Evolutionary conservation across 2,329 filamentous ascomycete genomes (phyloP).

Genomic region (Cytospora paraplurivora): DNA sequence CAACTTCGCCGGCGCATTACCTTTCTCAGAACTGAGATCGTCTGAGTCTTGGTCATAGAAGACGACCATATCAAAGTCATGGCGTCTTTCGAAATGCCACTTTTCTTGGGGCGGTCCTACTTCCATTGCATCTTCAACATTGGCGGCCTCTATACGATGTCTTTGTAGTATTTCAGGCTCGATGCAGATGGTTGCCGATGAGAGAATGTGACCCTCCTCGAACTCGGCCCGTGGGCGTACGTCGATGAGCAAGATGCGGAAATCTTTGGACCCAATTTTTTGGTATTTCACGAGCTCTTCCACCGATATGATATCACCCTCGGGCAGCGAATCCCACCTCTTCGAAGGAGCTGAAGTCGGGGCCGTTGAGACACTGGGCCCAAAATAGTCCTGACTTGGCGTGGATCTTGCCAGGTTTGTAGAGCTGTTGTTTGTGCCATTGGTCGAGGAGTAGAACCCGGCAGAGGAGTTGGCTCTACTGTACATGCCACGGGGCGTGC

Average conservation of each 20-base stretch:
- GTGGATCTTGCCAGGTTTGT: slow-evolving; percentile 33
- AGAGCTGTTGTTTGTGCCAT: slow-evolving; percentile 28
- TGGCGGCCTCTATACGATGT: slow-evolving; percentile 63
- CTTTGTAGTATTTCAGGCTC: slow-evolving; percentile 76
- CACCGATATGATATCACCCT: slow-evolving; percentile 62
- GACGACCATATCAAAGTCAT: slow-evolving; percentile 83
- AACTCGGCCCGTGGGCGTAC: slow-evolving; percentile 78
- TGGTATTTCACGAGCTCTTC: slow-evolving; percentile 73
- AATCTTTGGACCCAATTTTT: slow-evolving; percentile 48
- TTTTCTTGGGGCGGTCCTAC: slow-evolving; percentile 76
- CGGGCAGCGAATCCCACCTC: slow-evolving; percentile 54
- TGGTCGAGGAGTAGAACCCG: slow-evolving; percentile 36
- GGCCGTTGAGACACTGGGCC: neutral
- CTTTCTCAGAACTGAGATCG: slow-evolving; percentile 49
- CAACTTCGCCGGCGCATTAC: slow-evolving; percentile 66
- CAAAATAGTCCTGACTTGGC: slow-evolving; percentile 40
- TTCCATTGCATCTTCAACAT: slow-evolving; percentile 68
- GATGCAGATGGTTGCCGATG: slow-evolving; percentile 82
- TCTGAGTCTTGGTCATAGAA: slow-evolving; percentile 79
- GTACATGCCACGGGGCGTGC: slow-evolving; percentile 64
- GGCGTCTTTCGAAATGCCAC: slow-evolving; percentile 68
- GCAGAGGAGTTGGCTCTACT: slow-evolving; percentile 59
- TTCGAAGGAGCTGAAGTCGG: slow-evolving; percentile 32
- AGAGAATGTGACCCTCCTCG: slow-evolving; percentile 86
- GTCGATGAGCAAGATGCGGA: slow-evolving; percentile 82